Evolutionary conservation across 1,284 basidiomycete species (phyloP), one percentile per base, ranked within the genome.

Genomic region (Athelia psychrophila): DNA sequence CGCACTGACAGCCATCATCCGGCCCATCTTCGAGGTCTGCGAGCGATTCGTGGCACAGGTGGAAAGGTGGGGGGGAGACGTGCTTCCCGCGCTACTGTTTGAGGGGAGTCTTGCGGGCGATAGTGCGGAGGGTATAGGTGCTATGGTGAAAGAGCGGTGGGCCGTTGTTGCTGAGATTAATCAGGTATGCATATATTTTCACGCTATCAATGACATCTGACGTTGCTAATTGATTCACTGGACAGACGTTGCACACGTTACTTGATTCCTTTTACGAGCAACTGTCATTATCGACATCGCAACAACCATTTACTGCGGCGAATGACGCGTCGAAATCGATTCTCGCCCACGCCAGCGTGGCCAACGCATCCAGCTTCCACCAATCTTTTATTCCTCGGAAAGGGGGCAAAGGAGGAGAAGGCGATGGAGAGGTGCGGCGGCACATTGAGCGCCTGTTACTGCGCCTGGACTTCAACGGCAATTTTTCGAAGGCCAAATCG

Each of bases 11-110:
- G 67, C 79, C 1, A 80, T 85, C 42, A 73, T 93, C 27, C 81
- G 85, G 13, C 76, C 83, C 40, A 84, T 95, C 50, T 74, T 95
- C 48, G 89, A 92, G 56, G 75, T 86, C 2, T 95, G 92, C 64
- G 90, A 91, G 63, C 78, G 84, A 8, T 93, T 96, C 61, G 88
- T 87, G 15, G 90, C 84, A 8, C 81, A 91, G 53, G 81, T 95
- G 0, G 93, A 95, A 67, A 73, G 92, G 46, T 96, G 93, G 93
- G 91, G 91, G n/a, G 93, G 92, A 0, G 92, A 95, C 62, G 83
- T 95, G 2, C 72, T 95, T 1, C 93, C 93, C 10, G 89, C 87
- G 0, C 73, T 95, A 40, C 69, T 95, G 36, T 85, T 84, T 55
- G 92, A 93, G 60, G 90, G 88, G 22, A 89, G 86, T 60, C 64